These are phyloP conservation scores for Cymodocea nodosa DNA, from an alignment of 116 monocot genomes.

Conservation along the genomic window DNA sequence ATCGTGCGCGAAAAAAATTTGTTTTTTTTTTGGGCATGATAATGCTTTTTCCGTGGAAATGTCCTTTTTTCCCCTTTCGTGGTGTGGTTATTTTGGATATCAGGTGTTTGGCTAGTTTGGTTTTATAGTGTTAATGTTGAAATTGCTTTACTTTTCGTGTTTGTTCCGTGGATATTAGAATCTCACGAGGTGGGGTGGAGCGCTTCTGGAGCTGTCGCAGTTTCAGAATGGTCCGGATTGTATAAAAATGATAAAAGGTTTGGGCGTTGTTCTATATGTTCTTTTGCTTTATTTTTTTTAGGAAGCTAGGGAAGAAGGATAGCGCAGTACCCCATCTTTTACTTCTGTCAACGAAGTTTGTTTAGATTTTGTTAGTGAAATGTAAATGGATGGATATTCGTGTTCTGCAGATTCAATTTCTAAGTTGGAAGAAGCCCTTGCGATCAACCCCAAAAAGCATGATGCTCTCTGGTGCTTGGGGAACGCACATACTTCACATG, in stretches of 20 bases:
- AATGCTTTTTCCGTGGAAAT: too few species aligned
- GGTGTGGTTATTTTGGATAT: too few species aligned
- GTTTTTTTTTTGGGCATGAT: too few species aligned
- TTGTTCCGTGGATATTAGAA: conserved; percentile 33
- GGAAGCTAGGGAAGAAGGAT: too few species aligned
- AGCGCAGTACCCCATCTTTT: too few species aligned
- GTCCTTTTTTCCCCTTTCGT: too few species aligned
- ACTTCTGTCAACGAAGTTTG: too few species aligned
- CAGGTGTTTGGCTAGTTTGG: too few species aligned
- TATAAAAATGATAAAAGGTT: conserved; percentile 55
- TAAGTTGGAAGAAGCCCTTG: conserved; percentile 78
- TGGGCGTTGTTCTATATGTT: neutral
- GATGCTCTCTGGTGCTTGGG: conserved; percentile 89
- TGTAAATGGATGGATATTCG: neutral
- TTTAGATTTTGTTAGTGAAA: too few species aligned
- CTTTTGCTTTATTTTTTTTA: neutral
- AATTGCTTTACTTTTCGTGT: neutral
- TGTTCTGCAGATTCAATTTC: conserved; percentile 34
- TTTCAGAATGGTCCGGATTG: conserved; percentile 58
- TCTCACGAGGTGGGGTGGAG: conserved; percentile 83
- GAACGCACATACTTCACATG: conserved; percentile 69
- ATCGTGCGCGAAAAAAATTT: too few species aligned
- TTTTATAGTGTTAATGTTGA: too few species aligned
- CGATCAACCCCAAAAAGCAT: conserved; percentile 51
- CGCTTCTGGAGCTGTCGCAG: conserved; percentile 76